Percentiles rank a stretch among this genome's conserved stretches.
These are phyloP conservation scores for Hymenoscyphus occultus DNA, from an alignment of 2,329 filamentous ascomycete species.

Conservation along the genomic window DNA sequence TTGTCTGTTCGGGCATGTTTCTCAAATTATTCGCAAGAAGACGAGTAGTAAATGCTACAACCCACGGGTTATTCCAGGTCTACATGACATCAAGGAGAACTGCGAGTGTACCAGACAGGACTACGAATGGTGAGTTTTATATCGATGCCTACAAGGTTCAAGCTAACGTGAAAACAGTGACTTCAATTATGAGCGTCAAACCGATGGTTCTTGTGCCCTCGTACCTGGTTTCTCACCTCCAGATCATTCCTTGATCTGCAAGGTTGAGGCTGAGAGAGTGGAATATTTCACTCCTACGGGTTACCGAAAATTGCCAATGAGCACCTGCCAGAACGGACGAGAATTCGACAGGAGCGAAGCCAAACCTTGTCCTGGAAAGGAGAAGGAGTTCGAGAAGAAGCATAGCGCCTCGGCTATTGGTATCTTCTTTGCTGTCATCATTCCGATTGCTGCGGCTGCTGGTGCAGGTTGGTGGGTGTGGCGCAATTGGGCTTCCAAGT, in stretches of 20 bases:
- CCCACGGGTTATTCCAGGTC: constrained; percentile 64
- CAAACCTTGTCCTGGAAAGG: constrained; percentile 71
- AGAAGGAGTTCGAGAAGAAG: constrained; percentile 76
- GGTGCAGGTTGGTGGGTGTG: constrained; percentile 82
- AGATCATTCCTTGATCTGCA: constrained; percentile 57
- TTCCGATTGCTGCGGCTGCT: constrained; percentile 69
- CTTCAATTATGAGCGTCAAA: constrained; percentile 85
- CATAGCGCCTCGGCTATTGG: constrained; percentile 67
- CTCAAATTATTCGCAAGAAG: constrained; percentile 89
- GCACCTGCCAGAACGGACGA: constrained; percentile 75
- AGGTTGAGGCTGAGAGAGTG: constrained; percentile 60
- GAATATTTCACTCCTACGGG: constrained; percentile 85
- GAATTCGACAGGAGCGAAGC: constrained; percentile 65
- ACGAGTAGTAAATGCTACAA: constrained; percentile 78
- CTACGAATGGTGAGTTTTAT: constrained; percentile 76
- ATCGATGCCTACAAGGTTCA: constrained; percentile 3
- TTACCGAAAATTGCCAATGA: constrained; percentile 85
- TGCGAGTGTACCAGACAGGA: constrained; percentile 83
- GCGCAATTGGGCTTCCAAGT: constrained; percentile 81
- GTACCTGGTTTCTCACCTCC: constrained; percentile 69
- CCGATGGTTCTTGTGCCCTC: constrained; percentile 71
- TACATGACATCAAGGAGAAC: constrained; percentile 68
- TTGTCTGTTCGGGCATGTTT: constrained; percentile 89
- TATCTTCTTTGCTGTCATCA: constrained; percentile 80
- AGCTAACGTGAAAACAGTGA: constrained; percentile 54